Evolutionary conservation across 768 basidiomycete species (phyloP).

Genomic region (Rhodotorula babjevae): DNA sequence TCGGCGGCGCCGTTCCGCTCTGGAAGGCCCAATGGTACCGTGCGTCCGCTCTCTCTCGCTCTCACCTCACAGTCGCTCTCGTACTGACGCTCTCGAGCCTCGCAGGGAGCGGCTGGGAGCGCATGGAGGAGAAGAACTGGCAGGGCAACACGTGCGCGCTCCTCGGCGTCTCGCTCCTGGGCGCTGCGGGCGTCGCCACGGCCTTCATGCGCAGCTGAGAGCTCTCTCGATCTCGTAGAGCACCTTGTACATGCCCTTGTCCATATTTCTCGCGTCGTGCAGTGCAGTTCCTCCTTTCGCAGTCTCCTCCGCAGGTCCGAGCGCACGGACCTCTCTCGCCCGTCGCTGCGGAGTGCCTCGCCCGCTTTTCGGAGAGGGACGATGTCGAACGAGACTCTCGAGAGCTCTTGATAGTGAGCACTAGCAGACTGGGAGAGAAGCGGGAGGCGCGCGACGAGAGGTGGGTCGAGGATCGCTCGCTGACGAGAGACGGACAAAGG

Average conservation of each 20-base stretch:
- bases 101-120: conserved; percentile 9
- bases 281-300: too few relatives aligned
- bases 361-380: too few relatives aligned
- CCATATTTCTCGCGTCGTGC: not conserved
- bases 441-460: too few relatives aligned
- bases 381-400: too few relatives aligned
- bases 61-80: too few relatives aligned
- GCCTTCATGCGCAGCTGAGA: conserved; percentile 9
- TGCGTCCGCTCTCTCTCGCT: not conserved
- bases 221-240: not conserved
- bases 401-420: too few relatives aligned
- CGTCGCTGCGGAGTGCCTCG: too few relatives aligned
- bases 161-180: conserved; percentile 8
- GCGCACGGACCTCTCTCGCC: too few relatives aligned
- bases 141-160: not conserved
- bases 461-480: too few relatives aligned
- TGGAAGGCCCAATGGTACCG: conserved; percentile 33
- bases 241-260: not conserved
- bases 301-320: too few relatives aligned
- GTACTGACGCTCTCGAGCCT: not conserved
- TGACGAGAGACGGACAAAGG: too few relatives aligned
- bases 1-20: conserved; percentile 50
- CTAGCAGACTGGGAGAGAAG: too few relatives aligned
- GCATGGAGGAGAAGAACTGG: not conserved
- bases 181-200: conserved; percentile 3